These are phyloP conservation scores for Gracilaria domingensis DNA, from an alignment of 23 red algal species.

Conservation along the genomic window DNA sequence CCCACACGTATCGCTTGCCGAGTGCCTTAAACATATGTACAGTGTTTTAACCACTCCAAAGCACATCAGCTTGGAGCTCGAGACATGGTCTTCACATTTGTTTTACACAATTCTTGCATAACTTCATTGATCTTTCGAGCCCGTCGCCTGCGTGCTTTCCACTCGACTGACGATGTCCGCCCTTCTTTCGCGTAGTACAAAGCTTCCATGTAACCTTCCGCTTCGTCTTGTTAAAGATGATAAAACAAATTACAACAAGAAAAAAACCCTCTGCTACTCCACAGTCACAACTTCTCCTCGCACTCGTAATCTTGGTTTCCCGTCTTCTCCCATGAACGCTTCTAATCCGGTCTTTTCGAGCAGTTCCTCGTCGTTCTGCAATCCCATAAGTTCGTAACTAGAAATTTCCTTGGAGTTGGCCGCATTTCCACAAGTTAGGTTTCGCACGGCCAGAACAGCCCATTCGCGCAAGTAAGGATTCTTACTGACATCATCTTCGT, in stretches of 20 bases:
- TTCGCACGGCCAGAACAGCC: conserved; percentile 74
- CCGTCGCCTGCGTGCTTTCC: background rate
- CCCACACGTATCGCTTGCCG: background rate
- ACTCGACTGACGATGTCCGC: background rate
- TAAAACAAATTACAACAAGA: background rate
- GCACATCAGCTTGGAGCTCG: background rate
- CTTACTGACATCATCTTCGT: conserved; percentile 58
- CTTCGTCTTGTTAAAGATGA: too few relatives aligned
- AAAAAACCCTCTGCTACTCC: background rate
- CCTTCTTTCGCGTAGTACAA: background rate
- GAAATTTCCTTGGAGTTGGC: conserved; percentile 69
- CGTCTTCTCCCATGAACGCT: conserved; percentile 54
- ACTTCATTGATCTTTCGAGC: background rate
- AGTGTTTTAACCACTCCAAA: background rate
- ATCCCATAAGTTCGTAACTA: conserved; percentile 55
- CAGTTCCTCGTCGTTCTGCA: conserved; percentile 55
- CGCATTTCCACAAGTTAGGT: conserved; percentile 57
- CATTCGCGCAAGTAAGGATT: conserved; percentile 75
- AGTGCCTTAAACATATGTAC: background rate
- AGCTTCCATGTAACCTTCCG: background rate
- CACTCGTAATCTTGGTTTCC: conserved; percentile 51
- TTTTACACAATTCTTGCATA: background rate
- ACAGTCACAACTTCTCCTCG: background rate
- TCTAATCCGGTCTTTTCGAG: conserved; percentile 69
- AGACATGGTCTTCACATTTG: background rate